Conservation (phyloP, 495 filamentous ascomycete genomes). For the Talaromyces borbonicus region DNA sequence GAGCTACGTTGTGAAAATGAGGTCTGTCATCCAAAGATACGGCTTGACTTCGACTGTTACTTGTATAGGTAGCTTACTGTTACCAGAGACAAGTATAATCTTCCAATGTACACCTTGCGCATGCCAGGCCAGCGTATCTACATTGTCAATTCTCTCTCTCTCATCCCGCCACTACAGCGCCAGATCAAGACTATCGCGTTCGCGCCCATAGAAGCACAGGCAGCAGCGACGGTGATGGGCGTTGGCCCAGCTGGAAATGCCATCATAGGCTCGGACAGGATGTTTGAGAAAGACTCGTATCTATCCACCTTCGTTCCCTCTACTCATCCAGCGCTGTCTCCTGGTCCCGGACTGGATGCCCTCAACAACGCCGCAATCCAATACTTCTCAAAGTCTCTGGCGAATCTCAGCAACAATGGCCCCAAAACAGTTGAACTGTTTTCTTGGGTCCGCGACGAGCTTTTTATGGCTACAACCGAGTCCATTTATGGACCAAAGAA, state of each 20-base stretch:
- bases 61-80: neutral
- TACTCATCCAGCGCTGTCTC: conserved; percentile 2
- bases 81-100: conserved; percentile 1
- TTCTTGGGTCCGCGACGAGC: conserved; percentile 1
- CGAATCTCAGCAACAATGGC: neutral
- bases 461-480: conserved; percentile 1
- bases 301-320: neutral
- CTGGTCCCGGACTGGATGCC: conserved; percentile 1
- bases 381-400: neutral
- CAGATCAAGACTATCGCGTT: conserved; percentile 2
- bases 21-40: conserved; percentile 2
- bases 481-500: conserved; percentile 1
- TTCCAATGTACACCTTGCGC: conserved; percentile 1
- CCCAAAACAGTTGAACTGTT: neutral
- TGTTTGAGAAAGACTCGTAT: conserved; percentile 1
- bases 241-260: conserved; percentile 1
- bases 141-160: neutral
- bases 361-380: neutral
- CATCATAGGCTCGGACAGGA: conserved; percentile 1
- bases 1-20: neutral
- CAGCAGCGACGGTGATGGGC: conserved; percentile 2
- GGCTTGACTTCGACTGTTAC: neutral
- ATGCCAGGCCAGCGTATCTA: conserved; percentile 3
- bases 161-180: conserved; percentile 1
- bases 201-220: conserved; percentile 1